Evolutionary conservation across 2,329 filamentous ascomycete genomes (phyloP).

Genomic region (Tothia fuscella): DNA sequence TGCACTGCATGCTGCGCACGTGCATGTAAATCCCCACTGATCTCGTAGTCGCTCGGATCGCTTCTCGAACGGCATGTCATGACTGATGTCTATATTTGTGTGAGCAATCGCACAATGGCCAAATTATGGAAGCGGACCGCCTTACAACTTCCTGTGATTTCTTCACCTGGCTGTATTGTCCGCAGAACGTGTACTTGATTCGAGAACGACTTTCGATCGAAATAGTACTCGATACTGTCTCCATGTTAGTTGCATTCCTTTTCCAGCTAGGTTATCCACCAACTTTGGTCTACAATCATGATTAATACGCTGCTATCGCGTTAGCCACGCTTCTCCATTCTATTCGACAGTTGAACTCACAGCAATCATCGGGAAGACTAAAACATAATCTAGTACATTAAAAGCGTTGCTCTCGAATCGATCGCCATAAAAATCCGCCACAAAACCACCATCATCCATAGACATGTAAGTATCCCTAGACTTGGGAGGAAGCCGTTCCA

Average conservation of each 20-base stretch:
- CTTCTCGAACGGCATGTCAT: conserved; percentile 20
- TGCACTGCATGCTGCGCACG: conserved; percentile 25
- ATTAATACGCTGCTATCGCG: conserved; percentile 22
- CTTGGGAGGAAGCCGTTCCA: conserved; percentile 3
- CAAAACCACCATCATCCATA: conserved; percentile 10
- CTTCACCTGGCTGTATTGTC: conserved; percentile 28
- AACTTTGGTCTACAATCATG: conserved; percentile 32
- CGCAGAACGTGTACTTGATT: conserved; percentile 27
- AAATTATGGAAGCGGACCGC: too few relatives aligned
- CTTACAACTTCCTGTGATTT: conserved; percentile 30
- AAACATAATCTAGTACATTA: not conserved
- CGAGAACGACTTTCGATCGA: conserved; percentile 24
- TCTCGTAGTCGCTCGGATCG: conserved; percentile 21
- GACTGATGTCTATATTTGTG: conserved; percentile 21
- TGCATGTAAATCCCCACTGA: conserved; percentile 30
- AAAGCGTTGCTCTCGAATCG: conserved; percentile 11
- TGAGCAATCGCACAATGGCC: too few relatives aligned
- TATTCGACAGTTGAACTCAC: not conserved
- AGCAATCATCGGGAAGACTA: conserved; percentile 9
- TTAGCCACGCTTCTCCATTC: not conserved
- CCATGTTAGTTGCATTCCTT: not conserved
- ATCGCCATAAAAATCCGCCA: conserved; percentile 5
- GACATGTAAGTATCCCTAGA: conserved; percentile 2
- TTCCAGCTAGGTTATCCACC: not conserved
- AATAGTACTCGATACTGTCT: conserved; percentile 24